A percentile compares a stretch with the other conserved stretches of the same genome.
Conservation (phyloP, 768 basidiomycete species). For the Suillus subaureus region DNA sequence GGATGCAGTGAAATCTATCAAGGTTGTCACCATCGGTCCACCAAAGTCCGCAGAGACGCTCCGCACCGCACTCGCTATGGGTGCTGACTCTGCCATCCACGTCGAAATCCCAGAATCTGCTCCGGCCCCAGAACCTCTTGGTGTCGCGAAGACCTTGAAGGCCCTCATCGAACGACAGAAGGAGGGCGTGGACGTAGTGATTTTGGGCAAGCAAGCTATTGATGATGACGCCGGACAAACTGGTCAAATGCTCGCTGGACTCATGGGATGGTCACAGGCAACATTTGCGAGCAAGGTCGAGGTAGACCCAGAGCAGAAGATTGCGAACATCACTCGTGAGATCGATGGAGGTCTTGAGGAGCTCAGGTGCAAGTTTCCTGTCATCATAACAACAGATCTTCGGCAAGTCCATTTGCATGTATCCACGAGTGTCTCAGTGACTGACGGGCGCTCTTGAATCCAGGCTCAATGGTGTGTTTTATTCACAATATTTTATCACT, state of each 20-base stretch:
- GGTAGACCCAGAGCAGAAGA: constrained; percentile 61
- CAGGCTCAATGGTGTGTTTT: constrained; percentile 70
- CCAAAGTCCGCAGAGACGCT: constrained; percentile 88
- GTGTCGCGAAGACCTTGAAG: constrained; percentile 83
- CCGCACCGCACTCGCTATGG: constrained; percentile 97
- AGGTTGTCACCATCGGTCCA: constrained; percentile 92
- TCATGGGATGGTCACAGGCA: constrained; percentile 91
- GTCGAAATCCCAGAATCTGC: constrained; percentile 78
- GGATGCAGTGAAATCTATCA: constrained; percentile 80
- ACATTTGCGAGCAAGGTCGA: constrained; percentile 92
- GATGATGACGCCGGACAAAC: constrained; percentile 97
- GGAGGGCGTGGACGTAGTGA: constrained; percentile 78
- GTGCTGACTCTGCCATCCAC: constrained; percentile 91
- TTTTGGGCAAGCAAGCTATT: constrained; percentile 97
- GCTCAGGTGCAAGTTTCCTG: constrained; percentile 75
- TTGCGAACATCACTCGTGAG: constrained; percentile 79
- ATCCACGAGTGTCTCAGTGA: not conserved
- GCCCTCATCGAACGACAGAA: constrained; percentile 69
- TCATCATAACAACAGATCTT: constrained; percentile 91
- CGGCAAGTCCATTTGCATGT: constrained; percentile 52
- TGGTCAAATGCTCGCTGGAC: constrained; percentile 95
- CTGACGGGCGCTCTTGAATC: constrained; percentile 7
- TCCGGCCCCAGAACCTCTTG: constrained; percentile 85
- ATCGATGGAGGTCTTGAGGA: constrained; percentile 94
- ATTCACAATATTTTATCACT: not conserved